Percentiles rank a stretch among this genome's conserved stretches.
phyloP scores from a whole-genome alignment of 169 alveolate species.

The Eimeria nieschulzi region DNA sequence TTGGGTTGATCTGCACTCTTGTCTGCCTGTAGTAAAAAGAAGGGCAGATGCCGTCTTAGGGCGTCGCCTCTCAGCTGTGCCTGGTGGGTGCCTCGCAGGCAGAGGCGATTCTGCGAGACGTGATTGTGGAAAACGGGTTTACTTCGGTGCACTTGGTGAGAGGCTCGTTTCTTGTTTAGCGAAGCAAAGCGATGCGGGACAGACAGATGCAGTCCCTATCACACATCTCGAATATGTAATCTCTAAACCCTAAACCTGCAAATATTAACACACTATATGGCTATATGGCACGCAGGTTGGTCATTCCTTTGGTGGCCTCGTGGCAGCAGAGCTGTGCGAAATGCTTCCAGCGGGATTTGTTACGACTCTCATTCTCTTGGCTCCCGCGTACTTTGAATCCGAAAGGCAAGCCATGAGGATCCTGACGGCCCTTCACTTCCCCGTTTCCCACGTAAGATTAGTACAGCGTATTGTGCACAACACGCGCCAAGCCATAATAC shows the following conservation, averaged over 20 bases:
- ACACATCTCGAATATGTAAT: too few relatives aligned
- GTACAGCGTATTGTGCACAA: not conserved
- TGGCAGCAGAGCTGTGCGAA: slow-evolving; percentile 64
- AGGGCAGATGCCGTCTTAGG: not conserved
- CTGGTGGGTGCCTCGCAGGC: slow-evolving; percentile 25
- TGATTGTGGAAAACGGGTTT: slow-evolving; percentile 29
- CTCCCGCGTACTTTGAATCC: slow-evolving; percentile 69
- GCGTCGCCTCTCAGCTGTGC: not conserved
- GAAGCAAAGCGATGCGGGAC: too few relatives aligned
- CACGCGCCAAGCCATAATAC: too few relatives aligned
- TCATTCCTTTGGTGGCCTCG: slow-evolving; percentile 69
- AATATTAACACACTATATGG: too few relatives aligned
- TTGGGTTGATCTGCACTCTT: too few relatives aligned
- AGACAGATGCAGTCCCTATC: too few relatives aligned
- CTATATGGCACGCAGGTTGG: slow-evolving; percentile 32
- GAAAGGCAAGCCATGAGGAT: slow-evolving; percentile 67
- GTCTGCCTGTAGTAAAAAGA: not conserved
- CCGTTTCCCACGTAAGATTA: slow-evolving; percentile 54
- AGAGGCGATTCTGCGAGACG: slow-evolving; percentile 56
- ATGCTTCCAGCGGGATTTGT: slow-evolving; percentile 56
- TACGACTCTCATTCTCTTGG: slow-evolving; percentile 42
- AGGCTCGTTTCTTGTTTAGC: not conserved
- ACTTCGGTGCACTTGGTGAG: slow-evolving; percentile 70
- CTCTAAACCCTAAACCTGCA: too few relatives aligned
- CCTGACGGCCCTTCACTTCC: slow-evolving; percentile 64